Evolutionary conservation across 106 monocot species (phyloP), one percentile per base, ranked within the genome.

Genomic region (Triglochin maritima): DNA sequence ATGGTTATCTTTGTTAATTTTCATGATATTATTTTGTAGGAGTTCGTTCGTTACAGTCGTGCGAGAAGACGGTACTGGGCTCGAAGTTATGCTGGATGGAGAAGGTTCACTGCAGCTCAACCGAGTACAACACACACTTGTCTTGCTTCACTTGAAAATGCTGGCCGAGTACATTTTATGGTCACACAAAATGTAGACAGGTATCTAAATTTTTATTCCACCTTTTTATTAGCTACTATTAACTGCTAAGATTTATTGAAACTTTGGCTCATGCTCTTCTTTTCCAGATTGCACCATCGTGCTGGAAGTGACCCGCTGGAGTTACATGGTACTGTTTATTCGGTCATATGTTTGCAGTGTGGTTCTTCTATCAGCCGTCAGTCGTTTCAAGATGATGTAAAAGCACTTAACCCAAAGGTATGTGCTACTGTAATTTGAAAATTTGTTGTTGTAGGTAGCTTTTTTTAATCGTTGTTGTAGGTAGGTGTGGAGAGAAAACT

Each of bases 1-100:
- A 55, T 12, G 11, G 11, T 55, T 2, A 55, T 8, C 55, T 1
- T 55, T 12, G 4, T 55, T 55, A 55, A 55, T 55, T 59, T 41
- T 59, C 3, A 59, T 59, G 41, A 9, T 6, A 29, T 49, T 2
- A 48, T 11, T 64, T 67, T 78, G 56, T 74, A 94, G 91, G 83
- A 92, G 63, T 98, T 86, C 86, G 81, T 88, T 13, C 88, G 98
- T 29, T 92, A 86, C 68, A 69, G 43, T 51, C 86, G 79, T 48
- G 70, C 84, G n/a, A 85, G 92, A 1, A 88, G 77, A 73, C 72
- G 98, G 60, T 98, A 98, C 64, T 98, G 98, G 98, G 88, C 98
- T 57, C 84, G 98, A 72, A 98, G 98, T 82, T 98, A 86, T 88
- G 98, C 92, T 77, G 98, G 98, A 66, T 98, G 98, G 98, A 88